Conservation (phyloP, 2,329 filamentous ascomycete species). For the Diaporthe australafricana region DNA sequence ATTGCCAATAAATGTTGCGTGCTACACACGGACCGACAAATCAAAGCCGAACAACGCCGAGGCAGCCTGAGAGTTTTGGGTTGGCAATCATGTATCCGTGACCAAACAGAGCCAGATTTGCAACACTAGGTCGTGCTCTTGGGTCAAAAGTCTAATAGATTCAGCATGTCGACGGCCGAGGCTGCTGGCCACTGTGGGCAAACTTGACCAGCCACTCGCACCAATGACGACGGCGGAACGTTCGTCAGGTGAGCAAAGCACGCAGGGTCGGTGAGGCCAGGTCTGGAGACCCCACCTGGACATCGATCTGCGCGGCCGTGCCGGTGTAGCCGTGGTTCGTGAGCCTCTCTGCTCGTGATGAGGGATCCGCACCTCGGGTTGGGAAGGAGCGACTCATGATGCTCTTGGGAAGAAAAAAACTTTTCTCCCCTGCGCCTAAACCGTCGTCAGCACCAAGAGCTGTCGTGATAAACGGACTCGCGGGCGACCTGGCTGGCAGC, state of each 20-base stretch:
- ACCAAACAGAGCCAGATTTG: neutral
- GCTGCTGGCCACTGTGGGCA: neutral
- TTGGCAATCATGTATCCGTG: neutral
- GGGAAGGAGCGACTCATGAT: conserved; percentile 3
- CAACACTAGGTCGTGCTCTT: conserved; percentile 7
- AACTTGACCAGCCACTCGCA: conserved; percentile 1
- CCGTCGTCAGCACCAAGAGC: conserved; percentile 12
- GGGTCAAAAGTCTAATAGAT: conserved; percentile 11
- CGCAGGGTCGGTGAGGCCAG: conserved; percentile 18
- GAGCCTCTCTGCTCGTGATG: neutral
- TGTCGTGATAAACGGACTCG: conserved; percentile 8
- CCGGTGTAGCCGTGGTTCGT: conserved; percentile 18
- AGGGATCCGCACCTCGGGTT: conserved; percentile 7
- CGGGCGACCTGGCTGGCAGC: neutral
- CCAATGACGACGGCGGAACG: neutral
- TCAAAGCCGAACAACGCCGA: neutral
- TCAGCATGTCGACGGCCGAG: conserved; percentile 1
- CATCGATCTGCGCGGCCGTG: conserved; percentile 5
- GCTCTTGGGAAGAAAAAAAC: neutral
- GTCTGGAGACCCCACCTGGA: conserved; percentile 12
- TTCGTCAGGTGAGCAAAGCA: conserved; percentile 20
- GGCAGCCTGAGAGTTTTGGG: neutral
- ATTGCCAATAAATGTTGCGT: neutral
- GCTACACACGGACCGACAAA: neutral
- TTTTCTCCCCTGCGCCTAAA: conserved; percentile 7